Percentiles rank a stretch among this genome's conserved stretches.
These are phyloP conservation scores for Colletotrichum somersetense DNA, from an alignment of 2,329 filamentous ascomycete genomes.

Conservation along the genomic window DNA sequence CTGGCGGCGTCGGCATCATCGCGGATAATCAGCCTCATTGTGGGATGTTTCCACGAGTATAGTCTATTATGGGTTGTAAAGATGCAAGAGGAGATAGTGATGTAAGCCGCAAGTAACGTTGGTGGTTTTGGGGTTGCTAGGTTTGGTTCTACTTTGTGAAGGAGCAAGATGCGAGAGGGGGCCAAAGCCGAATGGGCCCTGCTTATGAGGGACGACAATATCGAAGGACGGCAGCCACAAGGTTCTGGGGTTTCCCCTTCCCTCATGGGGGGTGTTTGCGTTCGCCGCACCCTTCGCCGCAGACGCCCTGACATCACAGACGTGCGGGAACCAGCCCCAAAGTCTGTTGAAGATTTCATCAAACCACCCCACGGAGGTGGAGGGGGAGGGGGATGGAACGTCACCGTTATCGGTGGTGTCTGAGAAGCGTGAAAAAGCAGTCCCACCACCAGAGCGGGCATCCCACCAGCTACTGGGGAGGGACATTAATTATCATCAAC, in stretches of 20 bases:
- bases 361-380: slow-evolving; percentile 22
- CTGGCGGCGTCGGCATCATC: slow-evolving; percentile 78
- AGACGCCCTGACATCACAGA: slow-evolving; percentile 39
- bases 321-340: slow-evolving; percentile 21
- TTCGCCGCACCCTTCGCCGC: slow-evolving; percentile 33
- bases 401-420: slow-evolving; percentile 41
- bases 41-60: slow-evolving; percentile 46
- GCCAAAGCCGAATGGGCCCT: slow-evolving; percentile 13
- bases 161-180: neutral
- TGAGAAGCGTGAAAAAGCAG: slow-evolving; percentile 5
- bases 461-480: slow-evolving; percentile 8
- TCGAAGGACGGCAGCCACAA: neutral
- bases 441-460: slow-evolving; percentile 27
- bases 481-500: slow-evolving; percentile 22
- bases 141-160: slow-evolving; percentile 14
- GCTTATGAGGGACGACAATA: slow-evolving; percentile 37
- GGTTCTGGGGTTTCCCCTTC: slow-evolving; percentile 3
- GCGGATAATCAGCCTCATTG: slow-evolving; percentile 86
- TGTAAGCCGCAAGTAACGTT: neutral
- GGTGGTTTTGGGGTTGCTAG: slow-evolving; percentile 4
- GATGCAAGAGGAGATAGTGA: slow-evolving; percentile 5
- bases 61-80: slow-evolving; percentile 41
- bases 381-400: slow-evolving; percentile 44
- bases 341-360: slow-evolving; percentile 33
- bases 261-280: slow-evolving; percentile 17